Evolutionary conservation across 1,284 basidiomycete genomes (phyloP), one percentile per base, ranked within the genome.

Genomic region (Ceratobasidium sp.): DNA sequence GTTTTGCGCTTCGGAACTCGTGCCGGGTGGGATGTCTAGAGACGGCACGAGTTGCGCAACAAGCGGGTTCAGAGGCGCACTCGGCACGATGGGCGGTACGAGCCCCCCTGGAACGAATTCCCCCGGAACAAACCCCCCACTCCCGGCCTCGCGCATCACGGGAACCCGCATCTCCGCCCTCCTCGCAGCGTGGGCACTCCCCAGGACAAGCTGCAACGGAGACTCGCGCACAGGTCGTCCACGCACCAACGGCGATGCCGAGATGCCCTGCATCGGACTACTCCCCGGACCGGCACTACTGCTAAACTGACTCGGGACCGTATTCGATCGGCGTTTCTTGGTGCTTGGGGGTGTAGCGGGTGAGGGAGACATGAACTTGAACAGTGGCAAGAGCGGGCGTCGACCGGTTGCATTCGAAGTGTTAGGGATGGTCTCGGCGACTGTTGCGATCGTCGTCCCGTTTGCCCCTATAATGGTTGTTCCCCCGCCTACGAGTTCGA

Each of bases 311-410:
- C 60, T 65, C 17, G 60, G 60, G 27, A 43, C 57, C 35, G 60
- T 53, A 31, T 32, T 62, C 34, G 49, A 22, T 38, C 60, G 60
- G 25, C 60, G 60, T 42, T 65, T 65, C 27, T 42, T 65, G 12
- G 60, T 52, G 34, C 60, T 65, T 8, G 60, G 60, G 12, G 60
- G 60, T 31, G 60, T 65, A 7, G 34, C 60, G 6, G 60, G 60
- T 2, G 60, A 52, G 42, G 60, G 60, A 35, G 60, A 65, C 15
- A 65, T 53, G n/a, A 65, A 65, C 35, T 65, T 65, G 49, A 65
- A 65, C 12, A 65, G 6, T 2, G 60, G 60, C 12, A 65, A 34
- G 22, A 65, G 35, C 0, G 15, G 47, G 25, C 60, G 47, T 29
- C 57, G 57, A 6, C 47, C 43, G 13, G 60, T 65, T 15, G 60